Conservation (phyloP, 164 flowering plant genomes). For the Warburgia ugandensis region DNA sequence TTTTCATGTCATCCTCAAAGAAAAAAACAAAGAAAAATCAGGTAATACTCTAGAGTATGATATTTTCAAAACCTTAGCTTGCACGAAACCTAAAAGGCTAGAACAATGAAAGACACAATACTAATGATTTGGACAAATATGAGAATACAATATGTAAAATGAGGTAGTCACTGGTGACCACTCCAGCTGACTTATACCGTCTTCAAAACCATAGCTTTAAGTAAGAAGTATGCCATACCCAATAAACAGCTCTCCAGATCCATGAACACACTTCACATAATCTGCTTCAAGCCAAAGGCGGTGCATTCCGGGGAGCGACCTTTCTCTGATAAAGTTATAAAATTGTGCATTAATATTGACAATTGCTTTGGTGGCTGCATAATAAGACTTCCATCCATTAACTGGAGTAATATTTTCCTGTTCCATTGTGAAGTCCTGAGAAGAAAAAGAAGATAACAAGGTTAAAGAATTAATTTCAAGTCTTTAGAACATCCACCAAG, state of each 20-base stretch:
- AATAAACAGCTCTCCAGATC: conserved; percentile 69
- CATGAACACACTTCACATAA: conserved; percentile 90
- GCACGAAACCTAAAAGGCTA: no score
- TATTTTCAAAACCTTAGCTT: no score
- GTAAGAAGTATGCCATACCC: conserved; percentile 52
- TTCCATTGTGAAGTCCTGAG: conserved; percentile 87
- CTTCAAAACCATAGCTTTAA: neutral
- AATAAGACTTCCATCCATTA: conserved; percentile 98
- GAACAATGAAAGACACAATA: no score
- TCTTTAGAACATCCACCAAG: neutral
- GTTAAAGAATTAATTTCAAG: conserved; percentile 3
- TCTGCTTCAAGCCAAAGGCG: conserved; percentile 89
- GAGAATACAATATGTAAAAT: no score
- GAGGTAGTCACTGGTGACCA: neutral
- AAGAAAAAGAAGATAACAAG: conserved; percentile 1
- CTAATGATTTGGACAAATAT: no score
- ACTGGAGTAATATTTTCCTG: conserved; percentile 68
- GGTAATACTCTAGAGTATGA: no score
- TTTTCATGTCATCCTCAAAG: no score
- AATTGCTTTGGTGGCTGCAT: conserved; percentile 92
- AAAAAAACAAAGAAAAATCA: no score
- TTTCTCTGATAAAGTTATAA: conserved; percentile 68
- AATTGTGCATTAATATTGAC: conserved; percentile 70
- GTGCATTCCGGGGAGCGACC: conserved; percentile 67
- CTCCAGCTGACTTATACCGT: neutral